Conservation (phyloP, 768 basidiomycete genomes). For the Pleurotus djamor region DNA sequence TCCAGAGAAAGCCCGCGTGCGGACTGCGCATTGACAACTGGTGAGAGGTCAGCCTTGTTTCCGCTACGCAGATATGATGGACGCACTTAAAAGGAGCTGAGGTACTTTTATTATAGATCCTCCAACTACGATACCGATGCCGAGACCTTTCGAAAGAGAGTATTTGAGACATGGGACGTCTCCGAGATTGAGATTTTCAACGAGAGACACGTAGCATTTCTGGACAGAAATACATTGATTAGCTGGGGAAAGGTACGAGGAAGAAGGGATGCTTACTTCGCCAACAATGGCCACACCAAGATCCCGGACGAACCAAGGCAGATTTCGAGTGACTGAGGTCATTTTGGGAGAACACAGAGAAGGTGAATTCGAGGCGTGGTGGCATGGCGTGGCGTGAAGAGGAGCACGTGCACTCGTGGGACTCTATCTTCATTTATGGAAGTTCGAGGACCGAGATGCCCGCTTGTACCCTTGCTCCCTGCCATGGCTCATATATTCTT, state of each 20-base stretch:
- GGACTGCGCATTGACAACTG: constrained; percentile 71
- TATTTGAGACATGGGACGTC: constrained; percentile 89
- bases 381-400: too few relatives aligned
- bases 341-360: constrained; percentile 31
- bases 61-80: background rate
- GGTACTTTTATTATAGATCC: constrained; percentile 97
- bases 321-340: constrained; percentile 76
- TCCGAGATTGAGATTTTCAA: constrained; percentile 77
- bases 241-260: background rate
- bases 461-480: too few relatives aligned
- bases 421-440: too few relatives aligned
- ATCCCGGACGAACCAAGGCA: constrained; percentile 85
- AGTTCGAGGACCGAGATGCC: too few relatives aligned
- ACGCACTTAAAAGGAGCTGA: constrained; percentile 83
- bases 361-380: too few relatives aligned
- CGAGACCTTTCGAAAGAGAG: constrained; percentile 88
- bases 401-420: too few relatives aligned
- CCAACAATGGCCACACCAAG: constrained; percentile 83
- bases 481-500: too few relatives aligned
- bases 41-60: background rate
- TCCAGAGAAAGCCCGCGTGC: constrained; percentile 86
- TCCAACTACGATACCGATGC: constrained; percentile 88
- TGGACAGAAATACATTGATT: constrained; percentile 34
- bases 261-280: constrained; percentile 43
- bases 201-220: constrained; percentile 90